Evolutionary conservation across 371 early-diverging fungal genomes (phyloP).

Genomic region (Mucor indicus): DNA sequence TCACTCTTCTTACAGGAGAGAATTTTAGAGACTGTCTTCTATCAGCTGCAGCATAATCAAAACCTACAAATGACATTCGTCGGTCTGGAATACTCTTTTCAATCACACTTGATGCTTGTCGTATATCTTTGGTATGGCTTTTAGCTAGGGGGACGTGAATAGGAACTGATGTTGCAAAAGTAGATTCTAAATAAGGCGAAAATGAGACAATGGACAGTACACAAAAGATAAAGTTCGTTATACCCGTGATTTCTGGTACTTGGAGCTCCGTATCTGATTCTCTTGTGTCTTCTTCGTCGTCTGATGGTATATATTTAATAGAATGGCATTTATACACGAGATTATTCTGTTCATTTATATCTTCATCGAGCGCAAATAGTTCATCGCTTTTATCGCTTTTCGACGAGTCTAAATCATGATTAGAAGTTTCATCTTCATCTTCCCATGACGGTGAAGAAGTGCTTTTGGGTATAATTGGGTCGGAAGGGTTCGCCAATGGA

Average conservation of each 20-base stretch:
- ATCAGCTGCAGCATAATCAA: constrained; percentile 16
- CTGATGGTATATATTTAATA: constrained; percentile 1
- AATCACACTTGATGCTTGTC: too few relatives aligned
- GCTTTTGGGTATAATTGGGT: too few relatives aligned
- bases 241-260: too few relatives aligned
- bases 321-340: constrained; percentile 1
- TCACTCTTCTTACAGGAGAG: constrained; percentile 6
- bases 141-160: background rate
- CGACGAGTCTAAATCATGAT: too few relatives aligned
- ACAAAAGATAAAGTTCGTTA: too few relatives aligned
- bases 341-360: constrained; percentile 13
- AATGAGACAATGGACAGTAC: background rate
- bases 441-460: too few relatives aligned
- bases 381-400: too few relatives aligned
- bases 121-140: too few relatives aligned
- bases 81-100: background rate
- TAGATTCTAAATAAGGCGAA: background rate
- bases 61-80: constrained; percentile 5
- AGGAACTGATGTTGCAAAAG: constrained; percentile 4
- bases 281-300: too few relatives aligned
- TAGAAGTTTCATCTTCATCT: background rate
- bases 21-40: constrained; percentile 11
- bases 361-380: constrained; percentile 43
- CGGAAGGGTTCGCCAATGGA: too few relatives aligned
- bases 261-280: too few relatives aligned